Evolutionary conservation across 805 yeast genomes (phyloP).

Genomic region (Monosporozyma aerobia): DNA sequence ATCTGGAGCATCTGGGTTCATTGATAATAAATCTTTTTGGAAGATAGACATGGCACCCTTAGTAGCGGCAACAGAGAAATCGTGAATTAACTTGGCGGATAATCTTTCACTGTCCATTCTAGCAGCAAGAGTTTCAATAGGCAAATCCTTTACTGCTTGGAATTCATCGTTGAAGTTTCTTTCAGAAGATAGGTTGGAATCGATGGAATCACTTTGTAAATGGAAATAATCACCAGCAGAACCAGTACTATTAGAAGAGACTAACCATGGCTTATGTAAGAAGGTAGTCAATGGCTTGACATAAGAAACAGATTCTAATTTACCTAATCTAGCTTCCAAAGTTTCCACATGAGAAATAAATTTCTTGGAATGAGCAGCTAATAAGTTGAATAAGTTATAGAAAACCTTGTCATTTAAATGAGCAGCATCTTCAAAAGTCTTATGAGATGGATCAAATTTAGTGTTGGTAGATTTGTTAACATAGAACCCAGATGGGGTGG

Average conservation of each 20-base stretch:
- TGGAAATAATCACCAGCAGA: slow-evolving; percentile 47
- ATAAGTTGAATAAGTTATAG: slow-evolving; percentile 48
- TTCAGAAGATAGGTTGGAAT: slow-evolving; percentile 26
- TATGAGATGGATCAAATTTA: slow-evolving; percentile 59
- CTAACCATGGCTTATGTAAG: slow-evolving; percentile 70
- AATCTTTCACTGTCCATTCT: slow-evolving; percentile 69
- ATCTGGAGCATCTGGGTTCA: slow-evolving; percentile 68
- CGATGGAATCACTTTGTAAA: slow-evolving; percentile 37
- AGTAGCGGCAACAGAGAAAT: slow-evolving; percentile 67
- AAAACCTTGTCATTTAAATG: slow-evolving; percentile 15
- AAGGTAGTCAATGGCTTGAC: slow-evolving; percentile 52
- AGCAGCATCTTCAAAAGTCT: slow-evolving; percentile 18
- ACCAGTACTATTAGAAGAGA: slow-evolving; percentile 23
- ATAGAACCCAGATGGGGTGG: slow-evolving; percentile 70
- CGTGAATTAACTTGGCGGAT: slow-evolving; percentile 59
- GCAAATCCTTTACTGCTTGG: slow-evolving; percentile 71
- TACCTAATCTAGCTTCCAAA: slow-evolving; percentile 40
- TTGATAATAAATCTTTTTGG: slow-evolving; percentile 62
- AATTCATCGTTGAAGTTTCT: slow-evolving; percentile 90
- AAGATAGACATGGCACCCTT: slow-evolving; percentile 72
- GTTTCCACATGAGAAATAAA: slow-evolving; percentile 44
- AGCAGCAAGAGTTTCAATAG: slow-evolving; percentile 48
- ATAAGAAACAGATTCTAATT: slow-evolving; percentile 44
- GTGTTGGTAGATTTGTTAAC: slow-evolving; percentile 60
- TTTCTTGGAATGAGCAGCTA: slow-evolving; percentile 56